Base-by-base conservation (phyloP, 2,329 filamentous ascomycete genomes). In the Paecilomyces fulvus region DNA sequence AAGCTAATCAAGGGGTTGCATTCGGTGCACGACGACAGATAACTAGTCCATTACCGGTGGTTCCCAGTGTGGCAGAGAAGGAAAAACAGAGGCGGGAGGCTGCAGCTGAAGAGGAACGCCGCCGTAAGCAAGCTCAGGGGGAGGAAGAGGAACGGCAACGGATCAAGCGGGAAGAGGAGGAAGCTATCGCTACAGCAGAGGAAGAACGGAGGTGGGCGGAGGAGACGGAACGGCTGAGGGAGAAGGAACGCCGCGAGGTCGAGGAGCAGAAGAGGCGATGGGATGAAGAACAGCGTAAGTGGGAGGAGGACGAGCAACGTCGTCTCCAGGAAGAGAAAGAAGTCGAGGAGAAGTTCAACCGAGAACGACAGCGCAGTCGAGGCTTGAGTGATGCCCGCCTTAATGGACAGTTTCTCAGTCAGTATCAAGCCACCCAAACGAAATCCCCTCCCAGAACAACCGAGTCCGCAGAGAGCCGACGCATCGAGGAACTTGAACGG, bases 21-120 rank as follows among this genome's bases (percentile, higher is more conserved):
- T 97, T 97, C 73, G 94, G 94, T 56, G 90, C 87, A 17, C 84
- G 92, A 64, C 84, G 94, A 58, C 94, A 99, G 75, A 97, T 99
- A 69, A 97, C 92, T 8, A 90, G 82, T 64, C 83, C 90, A 12
- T 80, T 84, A 30, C 94, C 94, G 4, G 73, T 82, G 50, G 90
- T 97, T 9, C 91, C 92, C 1, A 92, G 79, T 67, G 65, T 91
- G 61, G 88, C 87, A 2, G 92, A 96, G 64, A 96, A 95, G 75
- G 89, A 96, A 72, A 87, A 87, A 49, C 76, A 76, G 61, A 76
- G 81, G 51, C 77, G 76, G 55, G 82, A 86, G 64, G 78, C 80
- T 62, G 77, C 77, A 37, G 76, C 74, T 7, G 82, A 84, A 65
- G 80, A 82, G 56, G 80, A 83, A 60, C 74, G 76, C 21, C 64